These are phyloP conservation scores for Coemansia sp. DNA, from an alignment of 192 early-diverging fungal genomes.

Conservation along the genomic window DNA sequence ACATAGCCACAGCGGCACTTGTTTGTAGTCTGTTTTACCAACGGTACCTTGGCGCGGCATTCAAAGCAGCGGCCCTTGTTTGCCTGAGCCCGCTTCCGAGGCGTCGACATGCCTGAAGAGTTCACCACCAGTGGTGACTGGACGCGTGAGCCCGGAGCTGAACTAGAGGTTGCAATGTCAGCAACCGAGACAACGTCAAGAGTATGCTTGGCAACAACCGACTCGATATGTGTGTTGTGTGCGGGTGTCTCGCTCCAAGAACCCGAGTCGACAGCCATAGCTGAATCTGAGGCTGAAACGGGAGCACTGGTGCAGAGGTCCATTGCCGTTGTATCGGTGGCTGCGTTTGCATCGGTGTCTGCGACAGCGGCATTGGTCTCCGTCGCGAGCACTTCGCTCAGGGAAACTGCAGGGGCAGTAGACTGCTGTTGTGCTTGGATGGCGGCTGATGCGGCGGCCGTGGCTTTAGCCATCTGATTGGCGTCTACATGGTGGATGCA, in stretches of 20 bases:
- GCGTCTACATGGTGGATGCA: conserved; percentile 26
- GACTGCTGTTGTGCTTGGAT: conserved; percentile 9
- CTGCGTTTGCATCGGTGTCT: conserved; percentile 1
- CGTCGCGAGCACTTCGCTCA: conserved; percentile 12
- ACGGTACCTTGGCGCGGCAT: conserved; percentile 71
- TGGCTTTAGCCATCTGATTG: conserved; percentile 26
- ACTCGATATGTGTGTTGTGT: conserved; percentile 17
- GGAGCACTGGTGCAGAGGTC: conserved; percentile 5
- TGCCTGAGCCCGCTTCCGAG: conserved; percentile 53
- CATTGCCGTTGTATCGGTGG: conserved; percentile 5
- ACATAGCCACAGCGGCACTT: conserved; percentile 75
- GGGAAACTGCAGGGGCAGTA: conserved; percentile 11
- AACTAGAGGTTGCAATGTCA: conserved; percentile 13
- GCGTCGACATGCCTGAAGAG: conserved; percentile 39
- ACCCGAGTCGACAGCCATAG: conserved; percentile 3
- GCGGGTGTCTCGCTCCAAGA: conserved; percentile 6
- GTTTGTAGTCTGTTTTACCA: conserved; percentile 75
- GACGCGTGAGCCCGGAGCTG: conserved; percentile 22
- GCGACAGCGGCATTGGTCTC: conserved; percentile 17
- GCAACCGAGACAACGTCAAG: conserved; percentile 2
- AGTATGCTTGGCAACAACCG: conserved; percentile 10
- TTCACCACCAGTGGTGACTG: conserved; percentile 32
- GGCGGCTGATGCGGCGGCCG: conserved; percentile 10
- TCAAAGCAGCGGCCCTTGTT: conserved; percentile 70
- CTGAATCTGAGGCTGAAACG: conserved; percentile 11